Evolutionary conservation across 805 yeast genomes (phyloP), one percentile per base, ranked within the genome.

Genomic region (Clavispora vitiphila): DNA sequence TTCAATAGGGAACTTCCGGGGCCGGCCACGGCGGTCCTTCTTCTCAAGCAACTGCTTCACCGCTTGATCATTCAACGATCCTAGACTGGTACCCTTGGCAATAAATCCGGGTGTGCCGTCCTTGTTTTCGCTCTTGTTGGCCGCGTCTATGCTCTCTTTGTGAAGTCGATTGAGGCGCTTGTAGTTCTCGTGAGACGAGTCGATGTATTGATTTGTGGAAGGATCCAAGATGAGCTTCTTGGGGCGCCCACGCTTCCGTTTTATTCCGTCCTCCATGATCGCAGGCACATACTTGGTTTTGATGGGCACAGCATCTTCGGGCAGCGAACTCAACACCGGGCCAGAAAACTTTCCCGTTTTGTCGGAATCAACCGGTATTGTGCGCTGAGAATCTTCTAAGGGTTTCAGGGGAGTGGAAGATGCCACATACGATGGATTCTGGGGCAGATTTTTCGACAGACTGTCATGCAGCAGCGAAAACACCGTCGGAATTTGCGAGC

Each of bases 11-110:
- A 69, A 69, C 50, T 74, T 74, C 48, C 78, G 60, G 2, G 79
- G 79, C 48, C 80, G 60, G 11, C 80, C 80, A 31, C 78, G 43
- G 56, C 67, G 61, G 57, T 72, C 69, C 52, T 74, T 69, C 52
- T 58, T 67, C 39, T 58, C 55, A 21, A 69, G 51, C 24, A 68
- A 55, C 42, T 63, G 60, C 45, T 64, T 39, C 41, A 47, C 29
- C 34, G 47, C 47, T 42, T 40, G 38, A 24, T 42, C 47, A 22
- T 49, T 35, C 39, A 42, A 27, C 14, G 40, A 32, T 32, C 39
- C 43, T 32, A 50, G 29, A 16, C 37, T 46, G 29, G 43, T 38
- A 3, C 46, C 48, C 21, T 22, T 43, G 15, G 40, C 42, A 38
- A 46, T 38, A 19, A 35, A 35, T 5, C 35, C 35, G 6, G 23